Evolutionary conservation across 176 grass and related monocot genomes (phyloP).

Genomic region (maize (Zea mays)): DNA sequence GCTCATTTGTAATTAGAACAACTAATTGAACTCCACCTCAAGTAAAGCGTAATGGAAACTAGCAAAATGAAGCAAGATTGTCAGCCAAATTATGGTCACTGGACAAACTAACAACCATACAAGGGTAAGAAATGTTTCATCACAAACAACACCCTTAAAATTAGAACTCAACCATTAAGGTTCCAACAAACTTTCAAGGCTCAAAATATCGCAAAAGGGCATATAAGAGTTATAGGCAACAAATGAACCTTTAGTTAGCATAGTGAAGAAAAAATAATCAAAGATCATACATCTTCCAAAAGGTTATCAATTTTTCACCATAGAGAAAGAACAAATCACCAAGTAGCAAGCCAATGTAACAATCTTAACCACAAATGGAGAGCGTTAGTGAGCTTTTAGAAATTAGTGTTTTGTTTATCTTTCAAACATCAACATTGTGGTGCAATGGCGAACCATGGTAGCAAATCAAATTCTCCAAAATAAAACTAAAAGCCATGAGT

Average conservation of each 20-base stretch:
- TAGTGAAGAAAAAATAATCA: background rate
- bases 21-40: background rate
- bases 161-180: background rate
- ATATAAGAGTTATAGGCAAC: background rate
- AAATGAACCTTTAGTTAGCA: background rate
- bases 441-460: background rate
- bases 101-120: background rate
- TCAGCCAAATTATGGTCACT: background rate
- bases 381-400: background rate
- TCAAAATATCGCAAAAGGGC: background rate
- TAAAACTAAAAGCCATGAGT: background rate
- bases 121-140: background rate
- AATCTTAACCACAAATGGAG: background rate
- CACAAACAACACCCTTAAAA: background rate
- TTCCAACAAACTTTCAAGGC: background rate
- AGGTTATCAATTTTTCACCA: background rate
- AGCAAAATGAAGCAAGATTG: background rate
- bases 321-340: background rate
- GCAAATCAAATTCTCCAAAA: constrained; percentile 5
- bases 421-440: background rate
- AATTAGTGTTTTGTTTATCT: background rate
- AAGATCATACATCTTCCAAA: background rate
- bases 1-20: background rate
- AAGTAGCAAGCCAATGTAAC: background rate
- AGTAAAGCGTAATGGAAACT: background rate